Percentiles rank a stretch among this genome's conserved stretches.
phyloP scores from a whole-genome alignment of 2,329 filamentous ascomycete genomes.

The Microcyclospora pomicola region DNA sequence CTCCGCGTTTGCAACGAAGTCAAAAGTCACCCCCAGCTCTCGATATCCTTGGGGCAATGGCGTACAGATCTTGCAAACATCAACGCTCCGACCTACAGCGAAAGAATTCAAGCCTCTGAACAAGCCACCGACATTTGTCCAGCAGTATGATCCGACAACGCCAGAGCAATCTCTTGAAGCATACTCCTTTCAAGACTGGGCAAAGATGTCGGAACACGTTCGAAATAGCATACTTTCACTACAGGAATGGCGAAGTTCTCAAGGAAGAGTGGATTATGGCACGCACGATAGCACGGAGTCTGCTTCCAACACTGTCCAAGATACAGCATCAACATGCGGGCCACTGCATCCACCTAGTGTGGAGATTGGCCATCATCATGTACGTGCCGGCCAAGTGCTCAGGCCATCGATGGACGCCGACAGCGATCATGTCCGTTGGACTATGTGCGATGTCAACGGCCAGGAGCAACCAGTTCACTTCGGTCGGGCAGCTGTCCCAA shows the following conservation, averaged over 20 bases:
- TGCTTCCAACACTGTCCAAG: constrained; percentile 3
- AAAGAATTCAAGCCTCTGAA: constrained; percentile 13
- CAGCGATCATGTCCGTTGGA: constrained; percentile 9
- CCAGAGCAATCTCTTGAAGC: constrained; percentile 5
- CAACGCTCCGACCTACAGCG: constrained; percentile 13
- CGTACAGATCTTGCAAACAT: too few relatives aligned
- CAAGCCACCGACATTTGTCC: constrained; percentile 5
- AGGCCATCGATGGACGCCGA: constrained; percentile 7
- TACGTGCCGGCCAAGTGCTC: constrained; percentile 9
- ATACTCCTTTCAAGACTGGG: constrained; percentile 2
- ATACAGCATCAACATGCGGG: not conserved
- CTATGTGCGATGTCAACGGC: constrained; percentile 5
- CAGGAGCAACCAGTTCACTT: constrained; percentile 6
- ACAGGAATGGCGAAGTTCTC: constrained; percentile 3
- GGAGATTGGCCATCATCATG: not conserved
- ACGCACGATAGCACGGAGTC: not conserved
- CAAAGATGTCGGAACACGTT: constrained; percentile 2
- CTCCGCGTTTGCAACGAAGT: constrained; percentile 1
- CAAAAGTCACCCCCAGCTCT: constrained; percentile 1
- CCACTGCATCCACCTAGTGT: not conserved
- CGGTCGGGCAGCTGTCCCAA: constrained; percentile 4
- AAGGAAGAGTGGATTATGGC: not conserved
- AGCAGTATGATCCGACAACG: constrained; percentile 7
- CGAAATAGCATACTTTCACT: constrained; percentile 3
- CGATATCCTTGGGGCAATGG: too few relatives aligned